These are phyloP conservation scores for Russula griseocarnosa DNA, from an alignment of 768 basidiomycete species.

Conservation along the genomic window DNA sequence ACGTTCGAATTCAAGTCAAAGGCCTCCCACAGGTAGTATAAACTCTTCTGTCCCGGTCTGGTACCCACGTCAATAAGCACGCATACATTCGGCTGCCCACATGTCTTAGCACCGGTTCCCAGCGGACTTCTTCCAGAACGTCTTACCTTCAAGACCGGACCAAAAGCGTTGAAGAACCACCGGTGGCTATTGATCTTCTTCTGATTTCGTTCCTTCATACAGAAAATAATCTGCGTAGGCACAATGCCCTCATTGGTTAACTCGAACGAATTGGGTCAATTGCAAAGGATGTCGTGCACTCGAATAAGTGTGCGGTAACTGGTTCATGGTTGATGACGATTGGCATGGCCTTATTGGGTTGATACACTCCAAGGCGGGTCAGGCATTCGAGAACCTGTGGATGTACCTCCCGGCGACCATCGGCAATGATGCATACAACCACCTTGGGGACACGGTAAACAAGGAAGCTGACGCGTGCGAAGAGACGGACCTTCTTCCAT, in stretches of 20 bases:
- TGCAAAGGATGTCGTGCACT: slow-evolving; percentile 80
- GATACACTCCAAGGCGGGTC: slow-evolving; percentile 90
- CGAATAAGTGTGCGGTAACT: slow-evolving; percentile 74
- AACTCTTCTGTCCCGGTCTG: slow-evolving; percentile 77
- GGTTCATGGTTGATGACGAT: slow-evolving; percentile 68
- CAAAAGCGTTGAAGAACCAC: slow-evolving; percentile 98
- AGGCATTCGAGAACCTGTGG: slow-evolving; percentile 84
- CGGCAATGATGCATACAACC: slow-evolving; percentile 88
- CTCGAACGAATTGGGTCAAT: slow-evolving; percentile 76
- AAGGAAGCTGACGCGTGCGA: background rate
- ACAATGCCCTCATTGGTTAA: slow-evolving; percentile 91
- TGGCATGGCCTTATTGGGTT: slow-evolving; percentile 57
- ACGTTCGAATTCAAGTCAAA: slow-evolving; percentile 91
- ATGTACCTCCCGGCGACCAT: slow-evolving; percentile 79
- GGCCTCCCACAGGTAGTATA: slow-evolving; percentile 94
- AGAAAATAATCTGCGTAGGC: slow-evolving; percentile 91
- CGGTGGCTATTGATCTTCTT: slow-evolving; percentile 97
- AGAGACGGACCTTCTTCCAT: slow-evolving; percentile 77
- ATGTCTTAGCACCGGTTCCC: slow-evolving; percentile 4
- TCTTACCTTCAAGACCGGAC: slow-evolving; percentile 70
- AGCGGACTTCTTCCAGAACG: background rate
- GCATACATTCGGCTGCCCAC: slow-evolving; percentile 76
- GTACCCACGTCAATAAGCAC: slow-evolving; percentile 94
- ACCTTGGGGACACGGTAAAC: slow-evolving; percentile 47
- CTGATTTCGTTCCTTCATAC: slow-evolving; percentile 89